phyloP scores from a whole-genome alignment of 225 moss, liverwort and hornwort genomes.

The Physcomitrium patens region DNA sequence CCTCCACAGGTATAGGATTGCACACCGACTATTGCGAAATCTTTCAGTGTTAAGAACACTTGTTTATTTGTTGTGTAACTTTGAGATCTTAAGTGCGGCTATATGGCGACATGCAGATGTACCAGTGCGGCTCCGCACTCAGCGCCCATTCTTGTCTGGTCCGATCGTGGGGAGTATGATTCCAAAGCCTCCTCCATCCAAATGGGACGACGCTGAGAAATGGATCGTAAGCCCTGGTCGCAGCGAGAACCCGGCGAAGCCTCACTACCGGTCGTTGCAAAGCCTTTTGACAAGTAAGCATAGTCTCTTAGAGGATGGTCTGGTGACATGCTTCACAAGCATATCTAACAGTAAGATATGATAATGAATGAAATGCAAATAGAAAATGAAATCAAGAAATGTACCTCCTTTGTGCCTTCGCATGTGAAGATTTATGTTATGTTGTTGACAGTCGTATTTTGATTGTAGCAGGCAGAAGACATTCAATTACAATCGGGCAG shows the following conservation, averaged over 20 bases:
- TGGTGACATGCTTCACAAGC: background rate
- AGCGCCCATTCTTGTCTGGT: conserved; percentile 43
- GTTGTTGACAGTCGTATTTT: background rate
- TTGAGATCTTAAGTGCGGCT: background rate
- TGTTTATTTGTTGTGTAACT: background rate
- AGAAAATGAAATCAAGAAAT: background rate
- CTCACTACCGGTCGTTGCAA: conserved; percentile 37
- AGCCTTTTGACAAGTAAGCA: conserved; percentile 38
- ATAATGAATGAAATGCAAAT: no score
- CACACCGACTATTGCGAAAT: background rate
- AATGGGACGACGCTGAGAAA: conserved; percentile 58
- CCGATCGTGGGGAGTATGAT: conserved; percentile 49
- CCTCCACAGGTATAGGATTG: conserved; percentile 31
- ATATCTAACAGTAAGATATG: background rate
- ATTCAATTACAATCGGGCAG: conserved; percentile 43
- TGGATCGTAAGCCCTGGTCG: conserved; percentile 54
- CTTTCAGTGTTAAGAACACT: background rate
- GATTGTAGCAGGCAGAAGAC: conserved; percentile 44
- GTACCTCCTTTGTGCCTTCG: background rate
- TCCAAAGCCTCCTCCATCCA: conserved; percentile 51
- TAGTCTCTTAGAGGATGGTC: background rate
- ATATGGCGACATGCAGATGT: conserved; percentile 24
- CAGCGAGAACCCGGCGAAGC: conserved; percentile 37
- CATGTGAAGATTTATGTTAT: background rate
- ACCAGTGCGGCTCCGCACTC: conserved; percentile 28